A percentile compares a stretch with the other conserved stretches of the same genome.
These are phyloP conservation scores for Ustilago loliicola DNA, from an alignment of 1,284 basidiomycete species.

Conservation along the genomic window DNA sequence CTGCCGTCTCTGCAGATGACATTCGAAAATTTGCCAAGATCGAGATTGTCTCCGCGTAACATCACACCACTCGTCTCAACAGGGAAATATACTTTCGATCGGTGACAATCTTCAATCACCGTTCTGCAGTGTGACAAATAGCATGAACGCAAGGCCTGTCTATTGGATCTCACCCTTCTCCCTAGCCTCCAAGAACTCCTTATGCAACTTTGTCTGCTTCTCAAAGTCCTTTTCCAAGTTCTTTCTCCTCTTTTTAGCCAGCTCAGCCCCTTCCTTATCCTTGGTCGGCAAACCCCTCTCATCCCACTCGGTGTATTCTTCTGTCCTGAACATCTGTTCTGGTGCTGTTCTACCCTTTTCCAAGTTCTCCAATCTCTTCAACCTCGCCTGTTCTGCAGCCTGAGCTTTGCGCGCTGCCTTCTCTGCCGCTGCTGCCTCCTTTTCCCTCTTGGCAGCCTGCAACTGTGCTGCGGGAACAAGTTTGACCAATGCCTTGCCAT, in stretches of 20 bases:
- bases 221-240: conserved; percentile 84
- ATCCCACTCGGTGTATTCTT: conserved; percentile 81
- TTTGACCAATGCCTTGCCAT: conserved; percentile 87
- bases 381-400: conserved; percentile 79
- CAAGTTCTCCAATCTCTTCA: conserved; percentile 81
- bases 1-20: conserved; percentile 32
- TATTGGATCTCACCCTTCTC: conserved; percentile 61
- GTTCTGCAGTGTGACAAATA: neutral
- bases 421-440: conserved; percentile 81
- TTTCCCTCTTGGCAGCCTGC: conserved; percentile 87
- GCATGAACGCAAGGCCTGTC: neutral
- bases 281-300: conserved; percentile 85
- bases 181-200: conserved; percentile 62
- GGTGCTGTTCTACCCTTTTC: conserved; percentile 86
- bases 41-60: conserved; percentile 20
- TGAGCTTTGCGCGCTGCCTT: conserved; percentile 87
- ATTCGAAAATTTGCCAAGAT: conserved; percentile 29
- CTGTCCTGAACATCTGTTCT: conserved; percentile 81
- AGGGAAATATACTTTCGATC: neutral
- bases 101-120: neutral
- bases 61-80: neutral
- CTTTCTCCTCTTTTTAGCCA: conserved; percentile 86
- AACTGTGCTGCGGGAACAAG: conserved; percentile 87
- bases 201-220: conserved; percentile 74
- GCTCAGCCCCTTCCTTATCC: conserved; percentile 84